phyloP scores from a whole-genome alignment of 495 filamentous ascomycete species.

The Aspergillus campestris region DNA sequence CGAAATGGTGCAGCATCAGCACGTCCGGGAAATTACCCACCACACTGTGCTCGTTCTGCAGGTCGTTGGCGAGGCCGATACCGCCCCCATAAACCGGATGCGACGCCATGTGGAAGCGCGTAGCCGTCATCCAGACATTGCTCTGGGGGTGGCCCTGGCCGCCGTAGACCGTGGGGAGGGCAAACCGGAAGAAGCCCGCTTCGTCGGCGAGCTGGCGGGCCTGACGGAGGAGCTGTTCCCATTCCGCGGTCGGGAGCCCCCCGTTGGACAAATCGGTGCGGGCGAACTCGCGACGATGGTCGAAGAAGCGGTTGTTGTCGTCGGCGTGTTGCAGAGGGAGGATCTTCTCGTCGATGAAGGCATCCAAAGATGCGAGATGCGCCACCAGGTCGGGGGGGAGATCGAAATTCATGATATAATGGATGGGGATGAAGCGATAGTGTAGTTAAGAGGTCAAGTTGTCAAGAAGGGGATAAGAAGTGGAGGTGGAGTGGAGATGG shows the following conservation, averaged over 20 bases:
- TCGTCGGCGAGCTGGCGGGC: conserved; percentile 39
- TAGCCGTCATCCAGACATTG: conserved; percentile 54
- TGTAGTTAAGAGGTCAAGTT: too few relatives aligned
- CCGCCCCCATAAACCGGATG: conserved; percentile 36
- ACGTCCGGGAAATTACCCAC: conserved; percentile 53
- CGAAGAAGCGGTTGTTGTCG: conserved; percentile 54
- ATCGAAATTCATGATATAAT: conserved; percentile 50
- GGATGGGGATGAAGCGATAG: too few relatives aligned
- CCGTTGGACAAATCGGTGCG: conserved; percentile 46
- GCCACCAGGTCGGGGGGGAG: conserved; percentile 38
- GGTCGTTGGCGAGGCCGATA: conserved; percentile 50
- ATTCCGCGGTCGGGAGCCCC: conserved; percentile 46
- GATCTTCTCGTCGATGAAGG: conserved; percentile 46
- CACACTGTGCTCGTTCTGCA: conserved; percentile 52
- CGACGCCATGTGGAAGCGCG: conserved; percentile 47
- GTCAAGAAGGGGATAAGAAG: too few relatives aligned
- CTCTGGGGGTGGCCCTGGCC: conserved; percentile 36
- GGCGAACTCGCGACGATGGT: conserved; percentile 49
- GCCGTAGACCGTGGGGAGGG: conserved; percentile 45
- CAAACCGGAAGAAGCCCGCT: conserved; percentile 50
- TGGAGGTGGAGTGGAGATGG: too few relatives aligned
- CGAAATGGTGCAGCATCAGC: conserved; percentile 49
- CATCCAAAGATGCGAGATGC: conserved; percentile 40
- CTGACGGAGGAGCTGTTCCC: conserved; percentile 43
- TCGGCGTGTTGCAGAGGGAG: conserved; percentile 40